phyloP scores from a whole-genome alignment of 306 rosid genomes.

The Quercus variabilis region DNA sequence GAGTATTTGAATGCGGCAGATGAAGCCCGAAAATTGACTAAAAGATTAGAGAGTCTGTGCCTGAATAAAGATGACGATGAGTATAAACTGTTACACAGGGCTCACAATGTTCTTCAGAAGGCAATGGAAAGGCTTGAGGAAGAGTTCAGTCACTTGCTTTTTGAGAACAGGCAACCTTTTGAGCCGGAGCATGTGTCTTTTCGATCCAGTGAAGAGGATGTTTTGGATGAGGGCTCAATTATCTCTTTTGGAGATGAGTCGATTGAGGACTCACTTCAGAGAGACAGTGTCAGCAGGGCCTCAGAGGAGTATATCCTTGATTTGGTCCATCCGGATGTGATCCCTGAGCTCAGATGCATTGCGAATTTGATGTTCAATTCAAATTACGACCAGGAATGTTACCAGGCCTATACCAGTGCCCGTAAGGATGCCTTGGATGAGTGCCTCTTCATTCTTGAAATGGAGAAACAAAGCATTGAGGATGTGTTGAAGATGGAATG shows the following conservation, averaged over 20 bases:
- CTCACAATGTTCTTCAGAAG: constrained; percentile 72
- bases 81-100: constrained; percentile 42
- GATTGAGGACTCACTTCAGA: constrained; percentile 51
- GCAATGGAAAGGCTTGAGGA: constrained; percentile 88
- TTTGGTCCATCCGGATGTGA: constrained; percentile 58
- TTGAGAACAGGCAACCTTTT: constrained; percentile 65
- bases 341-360: constrained; percentile 65
- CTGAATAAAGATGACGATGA: constrained; percentile 48
- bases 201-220: constrained; percentile 67
- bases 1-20: constrained; percentile 64
- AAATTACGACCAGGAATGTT: constrained; percentile 68
- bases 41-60: constrained; percentile 50
- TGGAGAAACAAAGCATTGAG: constrained; percentile 82
- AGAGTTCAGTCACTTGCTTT: constrained; percentile 68
- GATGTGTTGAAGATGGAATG: constrained; percentile 81
- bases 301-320: constrained; percentile 62
- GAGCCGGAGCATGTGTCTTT: constrained; percentile 73
- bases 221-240: constrained; percentile 54
- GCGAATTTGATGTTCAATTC: constrained; percentile 67
- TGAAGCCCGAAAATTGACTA: constrained; percentile 51
- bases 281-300: constrained; percentile 58
- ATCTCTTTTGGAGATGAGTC: constrained; percentile 74
- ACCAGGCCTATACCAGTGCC: constrained; percentile 59
- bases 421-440: constrained; percentile 84
- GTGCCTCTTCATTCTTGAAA: constrained; percentile 67